These are phyloP conservation scores for Penicillium sp. DNA, from an alignment of 2,329 filamentous ascomycete species.

Conservation along the genomic window DNA sequence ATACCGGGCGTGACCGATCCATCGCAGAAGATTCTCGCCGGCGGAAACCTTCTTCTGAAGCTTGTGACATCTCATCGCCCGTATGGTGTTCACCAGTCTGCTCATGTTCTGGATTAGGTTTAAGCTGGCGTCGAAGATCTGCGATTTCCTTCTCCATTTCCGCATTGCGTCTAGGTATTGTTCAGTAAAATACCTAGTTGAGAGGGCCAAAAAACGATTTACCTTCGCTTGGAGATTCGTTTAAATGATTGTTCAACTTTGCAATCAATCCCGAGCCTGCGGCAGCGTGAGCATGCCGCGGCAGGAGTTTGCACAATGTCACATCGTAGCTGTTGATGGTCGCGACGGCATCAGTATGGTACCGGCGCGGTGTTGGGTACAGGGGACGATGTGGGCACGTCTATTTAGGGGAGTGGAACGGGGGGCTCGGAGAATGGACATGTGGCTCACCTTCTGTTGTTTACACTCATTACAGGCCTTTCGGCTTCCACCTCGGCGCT, in stretches of 20 bases:
- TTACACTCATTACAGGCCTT: conserved; percentile 67
- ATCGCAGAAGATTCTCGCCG: conserved; percentile 31
- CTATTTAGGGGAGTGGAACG: not conserved
- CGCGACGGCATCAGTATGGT: conserved; percentile 15
- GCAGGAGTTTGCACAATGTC: conserved; percentile 66
- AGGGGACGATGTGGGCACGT: not conserved
- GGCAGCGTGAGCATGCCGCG: conserved; percentile 60
- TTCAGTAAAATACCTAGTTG: not conserved
- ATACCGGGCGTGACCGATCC: conserved; percentile 31
- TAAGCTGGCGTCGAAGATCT: conserved; percentile 48
- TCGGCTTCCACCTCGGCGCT: conserved; percentile 41
- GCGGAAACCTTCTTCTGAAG: conserved; percentile 36
- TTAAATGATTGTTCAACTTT: conserved; percentile 68
- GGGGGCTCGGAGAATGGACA: conserved; percentile 3
- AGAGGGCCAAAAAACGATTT: not conserved
- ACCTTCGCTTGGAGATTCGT: conserved; percentile 61
- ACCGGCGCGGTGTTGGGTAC: not conserved
- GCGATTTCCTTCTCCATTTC: conserved; percentile 60
- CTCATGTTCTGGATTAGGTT: conserved; percentile 32
- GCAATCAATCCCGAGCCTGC: conserved; percentile 62
- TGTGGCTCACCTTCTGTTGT: conserved; percentile 61
- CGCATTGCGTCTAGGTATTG: conserved; percentile 56
- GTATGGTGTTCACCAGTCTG: conserved; percentile 25
- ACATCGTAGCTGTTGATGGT: conserved; percentile 57
- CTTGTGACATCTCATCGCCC: conserved; percentile 34